These are phyloP conservation scores for Crithidia brevicula DNA, from an alignment of 208 protist species.

Conservation along the genomic window DNA sequence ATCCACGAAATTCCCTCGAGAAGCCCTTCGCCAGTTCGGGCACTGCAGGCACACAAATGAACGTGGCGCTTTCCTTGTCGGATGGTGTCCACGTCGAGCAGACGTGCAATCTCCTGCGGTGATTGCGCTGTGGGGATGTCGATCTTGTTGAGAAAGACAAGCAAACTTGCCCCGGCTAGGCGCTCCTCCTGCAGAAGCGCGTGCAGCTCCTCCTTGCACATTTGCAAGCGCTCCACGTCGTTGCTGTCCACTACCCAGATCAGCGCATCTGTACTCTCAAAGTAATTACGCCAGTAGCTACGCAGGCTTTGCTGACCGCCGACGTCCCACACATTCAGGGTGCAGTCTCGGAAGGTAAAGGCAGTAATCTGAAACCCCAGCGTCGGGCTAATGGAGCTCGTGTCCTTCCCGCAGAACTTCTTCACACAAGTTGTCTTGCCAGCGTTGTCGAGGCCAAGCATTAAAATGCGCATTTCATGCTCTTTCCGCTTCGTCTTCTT, in stretches of 20 bases:
- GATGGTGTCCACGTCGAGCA: slow-evolving; percentile 83
- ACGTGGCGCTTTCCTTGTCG: slow-evolving; percentile 92
- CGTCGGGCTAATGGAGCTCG: slow-evolving; percentile 97
- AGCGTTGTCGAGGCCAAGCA: slow-evolving; percentile 96
- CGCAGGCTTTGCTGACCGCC: slow-evolving; percentile 99
- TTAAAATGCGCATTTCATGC: slow-evolving; percentile 98
- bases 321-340: slow-evolving; percentile 99
- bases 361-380: slow-evolving; percentile 99
- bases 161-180: slow-evolving; percentile 97
- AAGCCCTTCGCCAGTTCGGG: slow-evolving; percentile 95
- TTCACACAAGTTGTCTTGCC: slow-evolving; percentile 99
- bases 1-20: slow-evolving; percentile 99
- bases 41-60: slow-evolving; percentile 95
- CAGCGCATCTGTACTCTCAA: slow-evolving; percentile 96
- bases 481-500: slow-evolving; percentile 99
- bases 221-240: slow-evolving; percentile 88
- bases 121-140: slow-evolving; percentile 93
- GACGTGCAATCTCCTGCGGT: slow-evolving; percentile 64
- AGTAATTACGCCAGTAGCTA: slow-evolving; percentile 98
- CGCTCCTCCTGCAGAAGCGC: slow-evolving; percentile 96
- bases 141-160: slow-evolving; percentile 99
- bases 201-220: slow-evolving; percentile 96
- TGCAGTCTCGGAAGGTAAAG: slow-evolving; percentile 96
- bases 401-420: slow-evolving; percentile 98
- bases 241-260: slow-evolving; percentile 98